These are phyloP conservation scores for Zygoascus biomembranicola DNA, from an alignment of 805 yeast genomes.

Conservation along the genomic window DNA sequence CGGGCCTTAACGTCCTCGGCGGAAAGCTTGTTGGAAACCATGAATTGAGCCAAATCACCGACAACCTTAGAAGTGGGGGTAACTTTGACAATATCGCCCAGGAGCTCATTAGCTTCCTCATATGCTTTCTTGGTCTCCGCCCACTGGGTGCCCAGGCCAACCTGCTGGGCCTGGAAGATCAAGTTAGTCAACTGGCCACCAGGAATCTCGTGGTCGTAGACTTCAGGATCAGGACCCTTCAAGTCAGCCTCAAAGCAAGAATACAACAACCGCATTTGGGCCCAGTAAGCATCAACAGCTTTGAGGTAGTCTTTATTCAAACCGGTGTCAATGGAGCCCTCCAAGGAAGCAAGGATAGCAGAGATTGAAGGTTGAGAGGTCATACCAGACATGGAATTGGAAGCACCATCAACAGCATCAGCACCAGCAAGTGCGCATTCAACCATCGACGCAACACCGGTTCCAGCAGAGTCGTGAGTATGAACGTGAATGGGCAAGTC, in stretches of 20 bases:
- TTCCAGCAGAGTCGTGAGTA: slow-evolving; percentile 99
- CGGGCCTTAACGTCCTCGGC: slow-evolving; percentile 79
- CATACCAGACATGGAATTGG: slow-evolving; percentile 96
- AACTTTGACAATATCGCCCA: slow-evolving; percentile 97
- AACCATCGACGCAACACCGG: slow-evolving; percentile 95
- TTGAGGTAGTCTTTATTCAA: slow-evolving; percentile 60
- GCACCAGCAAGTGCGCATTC: slow-evolving; percentile 96
- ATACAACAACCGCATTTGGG: slow-evolving; percentile 93
- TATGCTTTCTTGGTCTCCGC: slow-evolving; percentile 90
- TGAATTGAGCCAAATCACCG: slow-evolving; percentile 98
- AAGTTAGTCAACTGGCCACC: slow-evolving; percentile 99
- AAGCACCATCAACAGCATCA: slow-evolving; percentile 95
- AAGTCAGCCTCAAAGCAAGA: slow-evolving; percentile 97
- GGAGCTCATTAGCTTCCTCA: slow-evolving; percentile 77
- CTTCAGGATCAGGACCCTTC: slow-evolving; percentile 99
- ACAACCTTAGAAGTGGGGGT: slow-evolving; percentile 99
- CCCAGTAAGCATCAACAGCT: slow-evolving; percentile 93
- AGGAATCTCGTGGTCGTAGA: slow-evolving; percentile 96
- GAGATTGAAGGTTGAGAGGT: slow-evolving; percentile 96
- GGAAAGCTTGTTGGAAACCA: slow-evolving; percentile 90
- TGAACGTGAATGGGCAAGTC: slow-evolving; percentile 96
- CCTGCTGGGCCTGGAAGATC: slow-evolving; percentile 98
- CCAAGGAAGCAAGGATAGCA: slow-evolving; percentile 86
- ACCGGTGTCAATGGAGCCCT: slow-evolving; percentile 74
- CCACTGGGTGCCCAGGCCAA: slow-evolving; percentile 97